A percentile compares a stretch with the other conserved stretches of the same genome.
Conservation (phyloP, 495 filamentous ascomycete genomes). For the Jackrogersella minutella region DNA sequence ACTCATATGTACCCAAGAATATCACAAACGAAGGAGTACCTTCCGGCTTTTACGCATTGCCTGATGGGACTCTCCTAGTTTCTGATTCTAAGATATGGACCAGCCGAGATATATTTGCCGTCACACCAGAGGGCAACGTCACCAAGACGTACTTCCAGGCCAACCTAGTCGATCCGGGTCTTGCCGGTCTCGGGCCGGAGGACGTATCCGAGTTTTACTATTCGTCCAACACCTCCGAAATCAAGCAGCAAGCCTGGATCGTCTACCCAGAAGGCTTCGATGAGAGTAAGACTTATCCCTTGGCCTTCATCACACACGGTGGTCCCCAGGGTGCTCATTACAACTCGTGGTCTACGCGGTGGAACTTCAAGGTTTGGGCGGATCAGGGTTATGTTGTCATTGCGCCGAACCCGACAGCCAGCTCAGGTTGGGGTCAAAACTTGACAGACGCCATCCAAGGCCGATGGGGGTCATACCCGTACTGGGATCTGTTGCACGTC, state of each 20-base stretch:
- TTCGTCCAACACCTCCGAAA: constrained; percentile 66
- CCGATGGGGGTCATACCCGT: constrained; percentile 61
- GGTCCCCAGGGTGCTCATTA: constrained; percentile 69
- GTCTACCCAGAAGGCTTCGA: constrained; percentile 74
- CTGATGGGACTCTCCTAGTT: constrained; percentile 60
- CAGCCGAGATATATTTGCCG: constrained; percentile 58
- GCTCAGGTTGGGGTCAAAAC: constrained; percentile 73
- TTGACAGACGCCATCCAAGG: constrained; percentile 71
- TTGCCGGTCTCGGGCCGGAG: constrained; percentile 62
- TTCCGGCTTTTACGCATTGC: constrained; percentile 57
- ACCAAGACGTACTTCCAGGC: constrained; percentile 45
- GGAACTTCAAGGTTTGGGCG: constrained; percentile 79
- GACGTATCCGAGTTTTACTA: constrained; percentile 56
- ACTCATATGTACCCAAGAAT: constrained; percentile 55
- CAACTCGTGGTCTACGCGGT: constrained; percentile 72
- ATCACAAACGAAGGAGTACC: constrained; percentile 65
- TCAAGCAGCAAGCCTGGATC: constrained; percentile 69
- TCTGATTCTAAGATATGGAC: constrained; percentile 66
- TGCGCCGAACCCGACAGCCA: constrained; percentile 75
- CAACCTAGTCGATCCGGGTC: constrained; percentile 44
- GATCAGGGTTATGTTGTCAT: constrained; percentile 79
- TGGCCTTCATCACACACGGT: constrained; percentile 78
- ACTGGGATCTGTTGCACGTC: constrained; percentile 62
- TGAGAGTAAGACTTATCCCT: constrained; percentile 69
- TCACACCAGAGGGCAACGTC: constrained; percentile 36